Evolutionary conservation across 305 asterid species (phyloP), one percentile per base, ranked within the genome.

Genomic region (Petunia hybrid): DNA sequence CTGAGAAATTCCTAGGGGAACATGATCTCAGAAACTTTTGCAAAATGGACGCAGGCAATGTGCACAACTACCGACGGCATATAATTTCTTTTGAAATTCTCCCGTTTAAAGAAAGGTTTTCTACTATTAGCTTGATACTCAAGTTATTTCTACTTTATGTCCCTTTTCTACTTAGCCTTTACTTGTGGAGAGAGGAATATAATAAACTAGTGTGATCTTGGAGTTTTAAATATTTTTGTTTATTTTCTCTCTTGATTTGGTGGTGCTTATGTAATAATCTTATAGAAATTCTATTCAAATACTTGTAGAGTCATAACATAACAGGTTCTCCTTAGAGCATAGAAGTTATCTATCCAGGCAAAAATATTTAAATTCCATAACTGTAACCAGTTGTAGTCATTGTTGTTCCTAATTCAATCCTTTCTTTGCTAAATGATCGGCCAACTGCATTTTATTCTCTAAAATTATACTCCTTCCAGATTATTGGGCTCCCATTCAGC

Each of bases 21-120:
- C 98, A 96, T 83, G 99, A 96, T 89, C 94, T 93, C 90, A 89
- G 99, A 84, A 96, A 94, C 85, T 96, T 96, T 85, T 96, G 99
- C 87, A 94, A 96, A 95, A 96, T 96, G 98, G 98, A 96, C 83
- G 99, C 98, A 45, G 90, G 90, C 81, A 94, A 89, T 85, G 98
- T 96, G 85, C 98, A 94, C 87, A 96, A 88, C 84, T 93, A 89
- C 80, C 90, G 82, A 84, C 91, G 99, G 81, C 85, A 70, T 81
- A 86, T 96, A 77, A 85, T 86, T 62, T 86, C 87, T 5, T 93
- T 96, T 85, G 92, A 93, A 82, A 90, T 94, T 84, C 77, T 83
- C 82, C 87, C 89, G 46, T 93, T 89, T 89, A 79, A 82, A 89
- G 98, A 93, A 89, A 93, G 98, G 98, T 95, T 70, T 63, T 65